Base-by-base conservation (phyloP, 257 asterid species). In the Eustoma russellianum region DNA sequence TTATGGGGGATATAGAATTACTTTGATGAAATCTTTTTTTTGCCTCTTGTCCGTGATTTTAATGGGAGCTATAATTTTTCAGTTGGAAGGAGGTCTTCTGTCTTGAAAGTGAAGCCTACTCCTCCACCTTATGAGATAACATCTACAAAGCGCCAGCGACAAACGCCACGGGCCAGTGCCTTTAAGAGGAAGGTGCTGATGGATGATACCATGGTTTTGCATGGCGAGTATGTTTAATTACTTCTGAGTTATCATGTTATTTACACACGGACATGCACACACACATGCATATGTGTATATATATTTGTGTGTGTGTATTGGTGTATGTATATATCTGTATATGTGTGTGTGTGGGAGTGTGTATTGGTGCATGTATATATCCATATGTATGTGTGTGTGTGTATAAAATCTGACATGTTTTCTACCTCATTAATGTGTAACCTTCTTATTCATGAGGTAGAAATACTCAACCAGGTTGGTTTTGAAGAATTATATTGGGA, bases 151-250 rank as follows among this genome's bases (percentile, higher is more conserved):
- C 84, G 90, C 53, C 68, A 76, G 3, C 83, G 83, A 41, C 54
- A 83, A 48, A 76, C 80, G 75, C 65, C 76, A 0, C 85, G 89
- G 47, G 61, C 82, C 58, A 68, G 66, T 74, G 69, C 81, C 53
- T 61, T 70, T 61, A 91, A 91, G 79, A 79, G 96, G 80, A 91
- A 82, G 81, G 74, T 87, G 58, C 90, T 80, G 33, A 77, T 84
- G 83, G 98, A 91, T 60, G 98, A 91, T 40, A 72, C 88, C 33
- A 91, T 91, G 98, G 98, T 87, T 73, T 75, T 91, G 83, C 98
- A 91, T 43, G 98, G 98, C 70, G 98, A 90, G 98, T 90, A 90
- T 68, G 98, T 76, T 66, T 57, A 44, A 53, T 24, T 50, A 19
- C 51, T 66, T 56, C n/a, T 41, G 12, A 41, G 13, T 3, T 24